phyloP scores from a whole-genome alignment of 768 basidiomycete genomes.

The Rickenella mellea region DNA sequence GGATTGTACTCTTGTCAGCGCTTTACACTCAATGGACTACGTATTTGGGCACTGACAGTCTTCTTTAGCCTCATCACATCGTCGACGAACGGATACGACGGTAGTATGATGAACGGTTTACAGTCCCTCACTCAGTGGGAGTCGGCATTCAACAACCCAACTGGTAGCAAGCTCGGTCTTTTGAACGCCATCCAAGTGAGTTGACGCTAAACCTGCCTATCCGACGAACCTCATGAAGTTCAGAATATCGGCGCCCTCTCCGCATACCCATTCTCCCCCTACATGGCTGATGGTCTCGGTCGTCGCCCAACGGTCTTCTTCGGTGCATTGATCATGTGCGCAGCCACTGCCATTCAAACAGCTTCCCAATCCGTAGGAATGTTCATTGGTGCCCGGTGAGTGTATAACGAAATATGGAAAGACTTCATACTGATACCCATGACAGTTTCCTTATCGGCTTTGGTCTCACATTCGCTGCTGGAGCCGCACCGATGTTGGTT shows the following conservation, averaged over 20 bases:
- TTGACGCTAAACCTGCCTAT: neutral
- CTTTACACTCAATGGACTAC: neutral
- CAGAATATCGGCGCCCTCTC: slow-evolving; percentile 30
- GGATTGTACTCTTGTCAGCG: slow-evolving; percentile 13
- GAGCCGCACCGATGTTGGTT: slow-evolving; percentile 38
- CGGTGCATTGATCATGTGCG: slow-evolving; percentile 30
- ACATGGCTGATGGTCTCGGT: slow-evolving; percentile 31
- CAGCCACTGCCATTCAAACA: slow-evolving; percentile 28
- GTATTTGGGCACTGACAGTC: neutral
- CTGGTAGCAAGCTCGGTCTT: slow-evolving; percentile 18
- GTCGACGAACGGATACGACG: slow-evolving; percentile 23
- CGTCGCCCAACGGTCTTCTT: slow-evolving; percentile 25
- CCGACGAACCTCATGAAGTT: neutral
- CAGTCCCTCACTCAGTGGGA: slow-evolving; percentile 21
- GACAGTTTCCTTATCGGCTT: slow-evolving; percentile 30
- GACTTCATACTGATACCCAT: neutral
- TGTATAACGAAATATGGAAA: neutral
- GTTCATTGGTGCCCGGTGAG: slow-evolving; percentile 34
- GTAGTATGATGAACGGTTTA: slow-evolving; percentile 20
- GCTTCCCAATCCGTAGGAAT: slow-evolving; percentile 29
- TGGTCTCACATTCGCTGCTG: slow-evolving; percentile 29
- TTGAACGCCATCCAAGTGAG: slow-evolving; percentile 20
- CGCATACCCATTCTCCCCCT: slow-evolving; percentile 30
- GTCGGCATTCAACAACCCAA: slow-evolving; percentile 17
- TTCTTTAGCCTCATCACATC: slow-evolving; percentile 19